Percentiles rank a stretch among this genome's conserved stretches.
phyloP scores from a whole-genome alignment of 192 early-diverging fungal genomes.

The Coemansia sp. region DNA sequence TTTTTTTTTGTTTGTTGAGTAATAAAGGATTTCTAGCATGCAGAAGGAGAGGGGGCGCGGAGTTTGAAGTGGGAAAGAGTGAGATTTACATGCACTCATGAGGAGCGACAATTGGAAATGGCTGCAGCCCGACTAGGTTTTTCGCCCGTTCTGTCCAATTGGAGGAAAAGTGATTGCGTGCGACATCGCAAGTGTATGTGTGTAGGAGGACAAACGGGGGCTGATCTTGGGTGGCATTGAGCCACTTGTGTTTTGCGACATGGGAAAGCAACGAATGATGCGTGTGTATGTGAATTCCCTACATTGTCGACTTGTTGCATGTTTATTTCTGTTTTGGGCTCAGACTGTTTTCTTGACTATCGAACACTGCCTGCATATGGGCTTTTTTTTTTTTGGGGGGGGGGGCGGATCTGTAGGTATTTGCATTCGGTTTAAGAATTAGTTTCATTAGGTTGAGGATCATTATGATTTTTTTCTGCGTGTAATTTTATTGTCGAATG shows the following conservation, averaged over 20 bases:
- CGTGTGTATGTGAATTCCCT: background rate
- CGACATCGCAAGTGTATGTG: conserved; percentile 11
- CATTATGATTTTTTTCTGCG: no score
- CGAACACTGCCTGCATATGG: conserved; percentile 27
- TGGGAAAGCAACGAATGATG: background rate
- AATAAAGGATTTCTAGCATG: no score
- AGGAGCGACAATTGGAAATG: no score
- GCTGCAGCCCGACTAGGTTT: background rate
- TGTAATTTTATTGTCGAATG: no score
- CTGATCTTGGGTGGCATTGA: background rate
- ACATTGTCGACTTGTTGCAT: background rate
- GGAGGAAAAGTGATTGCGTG: conserved; percentile 13
- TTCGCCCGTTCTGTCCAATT: conserved; percentile 1
- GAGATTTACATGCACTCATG: no score
- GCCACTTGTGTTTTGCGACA: background rate
- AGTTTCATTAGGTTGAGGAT: no score
- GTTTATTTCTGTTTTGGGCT: background rate
- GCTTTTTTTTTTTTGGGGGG: conserved; percentile 6
- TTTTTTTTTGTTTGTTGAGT: no score
- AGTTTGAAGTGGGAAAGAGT: no score
- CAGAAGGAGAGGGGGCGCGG: no score
- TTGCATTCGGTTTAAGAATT: no score
- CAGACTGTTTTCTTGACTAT: background rate
- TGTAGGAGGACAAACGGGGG: background rate
- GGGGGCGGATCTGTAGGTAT: no score